phyloP scores from a whole-genome alignment of 805 yeast species.

The Blastobotrys peoriensis region DNA sequence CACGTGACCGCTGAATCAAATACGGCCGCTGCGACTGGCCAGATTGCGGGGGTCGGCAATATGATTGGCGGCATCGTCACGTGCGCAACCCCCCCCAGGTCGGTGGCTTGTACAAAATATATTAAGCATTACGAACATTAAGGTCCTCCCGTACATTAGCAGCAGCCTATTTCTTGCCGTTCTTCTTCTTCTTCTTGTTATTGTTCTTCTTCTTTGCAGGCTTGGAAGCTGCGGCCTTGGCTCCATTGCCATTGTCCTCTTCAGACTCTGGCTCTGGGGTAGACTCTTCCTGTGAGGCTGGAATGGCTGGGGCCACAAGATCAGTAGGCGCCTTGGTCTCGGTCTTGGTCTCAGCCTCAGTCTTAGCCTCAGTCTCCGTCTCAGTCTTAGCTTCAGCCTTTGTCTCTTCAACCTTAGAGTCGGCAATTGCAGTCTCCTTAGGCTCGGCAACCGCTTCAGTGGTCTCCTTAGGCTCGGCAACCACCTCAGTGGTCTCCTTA shows the following conservation, averaged over 20 bases:
- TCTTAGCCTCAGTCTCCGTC: background rate
- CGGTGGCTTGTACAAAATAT: no score
- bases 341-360: background rate
- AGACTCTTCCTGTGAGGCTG: background rate
- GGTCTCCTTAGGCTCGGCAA: background rate
- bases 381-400: background rate
- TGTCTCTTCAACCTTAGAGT: no score
- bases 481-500: slow-evolving; percentile 1
- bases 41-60: no score
- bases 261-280: background rate
- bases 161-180: slow-evolving; percentile 7
- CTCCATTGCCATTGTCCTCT: background rate
- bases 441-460: slow-evolving; percentile 1
- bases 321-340: no score
- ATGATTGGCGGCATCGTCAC: no score
- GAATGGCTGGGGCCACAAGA: background rate
- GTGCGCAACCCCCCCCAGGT: no score
- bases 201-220: slow-evolving; percentile 3
- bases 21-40: no score
- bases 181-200: slow-evolving; percentile 16
- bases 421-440: background rate
- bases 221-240: slow-evolving; percentile 5
- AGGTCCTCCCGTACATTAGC: background rate
- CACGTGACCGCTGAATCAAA: no score
- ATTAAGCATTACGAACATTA: background rate